These are phyloP conservation scores for Cryphonectria carpinicola DNA, from an alignment of 2,329 filamentous ascomycete genomes.

Conservation along the genomic window DNA sequence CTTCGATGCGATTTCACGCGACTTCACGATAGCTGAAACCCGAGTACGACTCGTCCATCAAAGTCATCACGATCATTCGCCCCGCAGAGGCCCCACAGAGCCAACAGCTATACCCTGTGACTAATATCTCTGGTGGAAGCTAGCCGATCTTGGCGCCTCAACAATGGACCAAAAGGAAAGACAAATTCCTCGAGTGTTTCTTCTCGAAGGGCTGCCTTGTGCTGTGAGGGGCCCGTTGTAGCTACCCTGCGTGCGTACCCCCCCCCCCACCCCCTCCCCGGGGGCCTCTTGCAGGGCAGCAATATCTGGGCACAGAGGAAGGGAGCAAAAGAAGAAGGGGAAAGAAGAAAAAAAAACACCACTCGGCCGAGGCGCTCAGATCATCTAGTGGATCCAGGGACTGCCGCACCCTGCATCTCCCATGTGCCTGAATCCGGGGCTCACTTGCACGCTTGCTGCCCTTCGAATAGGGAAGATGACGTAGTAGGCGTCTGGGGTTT, in stretches of 20 bases:
- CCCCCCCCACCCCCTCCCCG: too few species aligned
- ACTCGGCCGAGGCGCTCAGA: constrained; percentile 6
- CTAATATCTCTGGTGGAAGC: not conserved
- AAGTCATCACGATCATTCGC: not conserved
- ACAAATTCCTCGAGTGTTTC: not conserved
- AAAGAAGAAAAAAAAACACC: too few species aligned
- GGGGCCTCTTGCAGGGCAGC: not conserved
- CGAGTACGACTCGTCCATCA: not conserved
- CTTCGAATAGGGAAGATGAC: constrained; percentile 6
- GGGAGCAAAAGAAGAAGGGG: not conserved
- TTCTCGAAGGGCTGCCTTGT: not conserved
- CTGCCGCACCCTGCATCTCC: constrained; percentile 11
- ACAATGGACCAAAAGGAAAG: not conserved
- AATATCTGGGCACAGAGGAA: not conserved
- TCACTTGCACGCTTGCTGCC: not conserved
- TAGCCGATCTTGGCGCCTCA: not conserved
- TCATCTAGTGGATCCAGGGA: constrained; percentile 8
- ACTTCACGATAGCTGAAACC: not conserved
- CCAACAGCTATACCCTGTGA: not conserved
- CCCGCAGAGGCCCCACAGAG: not conserved
- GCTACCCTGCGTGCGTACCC: not conserved
- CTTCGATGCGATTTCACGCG: not conserved
- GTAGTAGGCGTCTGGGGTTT: constrained; percentile 12
- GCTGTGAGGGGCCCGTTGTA: not conserved
- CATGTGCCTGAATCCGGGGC: constrained; percentile 21